phyloP scores from a whole-genome alignment of 441 rosid genomes.

The Adansonia grandidieri region DNA sequence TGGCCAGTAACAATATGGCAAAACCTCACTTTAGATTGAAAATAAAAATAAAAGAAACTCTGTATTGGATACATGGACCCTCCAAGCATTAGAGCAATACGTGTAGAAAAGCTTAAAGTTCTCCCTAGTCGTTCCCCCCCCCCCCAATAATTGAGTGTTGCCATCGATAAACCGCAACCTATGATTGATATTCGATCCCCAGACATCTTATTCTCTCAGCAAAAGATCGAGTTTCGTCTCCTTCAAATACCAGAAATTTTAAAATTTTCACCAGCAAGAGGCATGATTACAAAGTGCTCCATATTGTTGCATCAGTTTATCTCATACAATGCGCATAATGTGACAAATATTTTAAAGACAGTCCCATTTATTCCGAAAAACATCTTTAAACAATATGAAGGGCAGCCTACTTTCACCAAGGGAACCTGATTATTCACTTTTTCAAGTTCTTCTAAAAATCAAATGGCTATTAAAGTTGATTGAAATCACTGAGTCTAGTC shows the following conservation, averaged over 20 bases:
- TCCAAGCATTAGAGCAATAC: constrained; percentile 1
- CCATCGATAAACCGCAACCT: background rate
- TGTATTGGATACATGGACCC: constrained; percentile 17
- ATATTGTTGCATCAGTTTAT: constrained; percentile 9
- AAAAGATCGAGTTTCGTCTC: background rate
- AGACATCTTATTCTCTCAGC: background rate
- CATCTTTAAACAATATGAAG: background rate
- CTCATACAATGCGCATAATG: background rate
- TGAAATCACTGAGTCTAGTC: background rate
- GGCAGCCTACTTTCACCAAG: background rate
- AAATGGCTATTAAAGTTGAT: constrained; percentile 16
- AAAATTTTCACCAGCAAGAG: constrained; percentile 6
- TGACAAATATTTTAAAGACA: background rate
- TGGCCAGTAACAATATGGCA: no score
- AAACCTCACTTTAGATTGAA: constrained; percentile 8
- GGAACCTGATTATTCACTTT: background rate
- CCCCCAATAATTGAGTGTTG: constrained; percentile 18
- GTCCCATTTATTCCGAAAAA: background rate
- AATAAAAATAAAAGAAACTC: background rate
- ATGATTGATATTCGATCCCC: background rate
- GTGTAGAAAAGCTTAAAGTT: background rate
- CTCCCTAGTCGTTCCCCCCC: background rate
- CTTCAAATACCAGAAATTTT: constrained; percentile 4
- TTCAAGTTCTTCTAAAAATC: background rate
- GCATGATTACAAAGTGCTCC: background rate